Base-by-base conservation (phyloP, 2,329 filamentous ascomycete genomes). In the Aureobasidium sp. region DNA sequence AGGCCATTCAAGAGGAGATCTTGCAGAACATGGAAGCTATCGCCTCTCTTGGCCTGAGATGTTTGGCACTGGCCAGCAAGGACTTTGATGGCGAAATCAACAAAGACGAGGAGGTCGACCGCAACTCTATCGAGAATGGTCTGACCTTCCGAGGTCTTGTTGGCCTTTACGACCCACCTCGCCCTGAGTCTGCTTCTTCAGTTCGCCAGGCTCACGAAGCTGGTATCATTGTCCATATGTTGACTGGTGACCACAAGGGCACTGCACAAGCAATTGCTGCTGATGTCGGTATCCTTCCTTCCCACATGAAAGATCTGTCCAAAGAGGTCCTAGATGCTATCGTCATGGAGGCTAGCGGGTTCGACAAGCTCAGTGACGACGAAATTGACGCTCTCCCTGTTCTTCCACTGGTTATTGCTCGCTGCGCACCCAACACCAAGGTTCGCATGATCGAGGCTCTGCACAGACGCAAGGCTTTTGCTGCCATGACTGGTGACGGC, bases 371-470 rank as follows among this genome's bases (percentile, higher is more conserved):
- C 66, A 83, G 83, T 0, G 88, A 94, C 51, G 84, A 80, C 0
- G 84, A 94, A 72, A 89, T 95, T 61, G 90, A 90, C 66, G 79
- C 81, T 0, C 78, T 95, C 17, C 86, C 87, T 5, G 84, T 90
- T 44, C 78, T 95, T 2, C 90, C 90, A 2, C 79, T 93, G 0
- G 91, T 95, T 9, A 87, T 95, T 64, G 90, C 91, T 41, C 87
- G 91, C 41, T 95, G 90, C 71, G 88, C 89, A 0, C 91, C 91
- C 0, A 85, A 89, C 63, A 95, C 91, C 42, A 96, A 96, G 76
- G 90, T 91, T 5, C 86, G 90, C 63, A 95, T 96, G 90, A 92
- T 96, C 57, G 89, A 92, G 67, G 90, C 91, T 6, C 82, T 96
- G 17, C 89, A 92, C 66, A 85, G 91, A 17, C 87, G 90, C 44